Evolutionary conservation across 2,329 filamentous ascomycete species (phyloP), one percentile per base, ranked within the genome.

Genomic region (Fusarium annulatum): DNA sequence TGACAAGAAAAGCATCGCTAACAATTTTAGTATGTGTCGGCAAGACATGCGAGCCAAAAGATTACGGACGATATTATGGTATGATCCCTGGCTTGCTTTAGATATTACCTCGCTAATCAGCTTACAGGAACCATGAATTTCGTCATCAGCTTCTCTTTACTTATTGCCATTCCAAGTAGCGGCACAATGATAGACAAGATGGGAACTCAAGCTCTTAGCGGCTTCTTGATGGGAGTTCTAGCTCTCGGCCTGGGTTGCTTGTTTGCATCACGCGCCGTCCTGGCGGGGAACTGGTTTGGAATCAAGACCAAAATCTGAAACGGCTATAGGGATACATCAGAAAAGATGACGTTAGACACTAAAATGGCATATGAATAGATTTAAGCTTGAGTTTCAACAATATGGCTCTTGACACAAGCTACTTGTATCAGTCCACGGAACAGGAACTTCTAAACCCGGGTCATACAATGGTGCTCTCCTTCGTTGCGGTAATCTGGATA

Each of bases 31-130:
- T 67, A 2, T 67, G 64, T 26, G 45, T 67, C 1, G 64, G 64
- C 7, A 67, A 67, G 16, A 67, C 64, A 9, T 67, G 64, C 1
- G 63, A 67, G 16, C 39, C 62, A 16, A 67, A 67, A 15, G 62
- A 67, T 18, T 67, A 67, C 9, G 64, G 64, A 0, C 45, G 62
- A n/a, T 67, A 67, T 30, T 67, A 67, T 2, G 64, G 64, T 46
- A 52, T 1, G 18, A 3, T 2, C 11, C 11, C 5, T 2, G 4
- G 8, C 10, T 21, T 12, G 1, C 3, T 14, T 3, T 4, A 4
- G 4, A 26, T 9, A n/a, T 16, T 3, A 1, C 34, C 4, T 15
- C 8, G 18, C 46, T 64, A n/a, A 64, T 3, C 4, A 1, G 3
- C 7, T 30, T 14, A 18, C 0, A 65, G 63, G 63, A 18, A 66